Percentiles rank a stretch among this genome's conserved stretches.
Evolutionary conservation across 768 basidiomycete genomes (phyloP).

Genomic region (Suillus sp.): DNA sequence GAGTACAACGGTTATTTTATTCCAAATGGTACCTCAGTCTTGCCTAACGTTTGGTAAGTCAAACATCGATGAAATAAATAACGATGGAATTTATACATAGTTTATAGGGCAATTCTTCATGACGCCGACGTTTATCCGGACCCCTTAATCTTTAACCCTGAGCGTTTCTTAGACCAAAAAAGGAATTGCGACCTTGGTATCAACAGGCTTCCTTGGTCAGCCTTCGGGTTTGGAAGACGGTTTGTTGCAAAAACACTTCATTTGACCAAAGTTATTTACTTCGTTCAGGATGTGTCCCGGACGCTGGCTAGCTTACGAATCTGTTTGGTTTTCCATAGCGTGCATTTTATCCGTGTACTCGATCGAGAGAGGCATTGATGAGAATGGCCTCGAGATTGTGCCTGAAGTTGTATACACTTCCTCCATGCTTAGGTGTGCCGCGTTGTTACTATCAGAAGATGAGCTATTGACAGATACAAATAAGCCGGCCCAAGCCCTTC

Average conservation of each 20-base stretch:
- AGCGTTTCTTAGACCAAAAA: conserved; percentile 35
- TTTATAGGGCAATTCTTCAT: conserved; percentile 44
- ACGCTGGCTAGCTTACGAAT: conserved; percentile 44
- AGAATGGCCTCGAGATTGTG: conserved; percentile 37
- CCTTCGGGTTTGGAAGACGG: conserved; percentile 47
- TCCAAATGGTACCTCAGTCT: conserved; percentile 45
- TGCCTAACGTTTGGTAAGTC: conserved; percentile 50
- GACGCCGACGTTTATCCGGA: conserved; percentile 42
- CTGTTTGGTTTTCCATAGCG: conserved; percentile 45
- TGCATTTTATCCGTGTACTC: conserved; percentile 42
- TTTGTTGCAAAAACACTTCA: conserved; percentile 17
- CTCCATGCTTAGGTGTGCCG: conserved; percentile 37
- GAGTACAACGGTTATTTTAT: conserved; percentile 46
- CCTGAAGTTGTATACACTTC: conserved; percentile 39
- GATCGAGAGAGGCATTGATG: conserved; percentile 38
- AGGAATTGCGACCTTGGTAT: conserved; percentile 32
- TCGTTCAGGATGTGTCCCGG: conserved; percentile 45
- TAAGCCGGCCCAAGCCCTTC: conserved; percentile 46
- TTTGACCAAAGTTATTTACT: not conserved
- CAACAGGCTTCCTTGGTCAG: conserved; percentile 39
- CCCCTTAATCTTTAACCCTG: conserved; percentile 41
- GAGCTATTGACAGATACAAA: conserved; percentile 2
- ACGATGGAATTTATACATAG: conserved; percentile 19
- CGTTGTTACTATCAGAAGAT: not conserved
- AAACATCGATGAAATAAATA: conserved; percentile 16